Base-by-base conservation (phyloP, 1,284 basidiomycete genomes). In the Bjerkandera adusta region DNA sequence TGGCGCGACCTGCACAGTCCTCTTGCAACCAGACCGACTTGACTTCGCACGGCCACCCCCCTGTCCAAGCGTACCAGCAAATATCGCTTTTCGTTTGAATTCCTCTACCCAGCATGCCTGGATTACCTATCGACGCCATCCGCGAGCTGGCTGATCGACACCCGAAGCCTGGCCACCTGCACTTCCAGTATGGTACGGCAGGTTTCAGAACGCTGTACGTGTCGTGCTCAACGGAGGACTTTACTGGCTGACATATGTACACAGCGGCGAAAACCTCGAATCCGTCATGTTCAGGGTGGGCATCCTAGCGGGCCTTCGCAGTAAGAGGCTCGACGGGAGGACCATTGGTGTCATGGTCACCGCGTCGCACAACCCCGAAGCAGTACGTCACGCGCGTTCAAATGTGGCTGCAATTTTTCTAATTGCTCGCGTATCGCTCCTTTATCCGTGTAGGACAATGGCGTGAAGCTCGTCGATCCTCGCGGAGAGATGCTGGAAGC, bases 401-500 rank as follows among this genome's bases (percentile, higher is more conserved):
- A n/a, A n/a, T n/a, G n/a, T n/a, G n/a, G n/a, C n/a, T n/a, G n/a
- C n/a, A n/a, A 41, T 50, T 34, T 24, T 22, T 51, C 49, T 25
- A 10, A 26, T 12, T 15, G 39, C 1, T 11, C 18, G 3, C n/a
- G 22, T 13, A 27, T 6, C 20, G 13, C 15, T 29, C 11, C 25
- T 29, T 18, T 13, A 5, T 29, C 26, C 10, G 1, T 16, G 15
- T 59, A 97, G 92, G 97, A 99, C 68, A 99, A 99, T 66, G 97
- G 97, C 27, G 92, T 98, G 52, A 99, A 99, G 68, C 82, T 99
- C 42, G 92, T 99, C 36, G 97, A 99, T 69, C 92, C 97, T 13
- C 83, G 83, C 11, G 97, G 97, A n/a, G 97, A 99, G 67, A 99
- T 99, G 97, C 80, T 99, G n/a, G 90, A 96, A 61, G 73, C 89